Evolutionary conservation across 352 stramenopile species (phyloP), one percentile per base, ranked within the genome.

Genomic region (Phytopythium helicoides): DNA sequence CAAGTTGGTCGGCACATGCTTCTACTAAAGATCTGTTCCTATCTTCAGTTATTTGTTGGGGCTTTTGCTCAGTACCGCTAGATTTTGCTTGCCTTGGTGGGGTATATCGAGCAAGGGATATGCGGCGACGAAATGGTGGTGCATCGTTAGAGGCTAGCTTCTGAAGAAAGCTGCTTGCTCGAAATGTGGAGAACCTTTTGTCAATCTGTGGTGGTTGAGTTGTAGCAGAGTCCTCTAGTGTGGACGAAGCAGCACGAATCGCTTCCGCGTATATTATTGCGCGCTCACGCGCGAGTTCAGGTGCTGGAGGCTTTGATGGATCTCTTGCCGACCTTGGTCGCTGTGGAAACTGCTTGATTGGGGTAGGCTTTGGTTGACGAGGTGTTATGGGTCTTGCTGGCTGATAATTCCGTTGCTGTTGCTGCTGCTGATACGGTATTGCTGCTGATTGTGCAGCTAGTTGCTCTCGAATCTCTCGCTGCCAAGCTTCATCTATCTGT

Each of bases 281-380:
- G 5, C 28, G 28, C 28, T 33, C 28, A 9, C 28, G 28, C 9
- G 28, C 28, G 9, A 33, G 28, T 9, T 33, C 28, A 5, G 28
- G 28, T 33, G 28, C 28, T 5, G 28, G 28, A 9, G 9, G 19
- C 23, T 14, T 38, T 51, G 22, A 16, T 26, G 0, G 44, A 21
- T 26, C 14, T 38, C 35, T 35, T 12, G 28, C 26, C 22, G 25
- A 36, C 9, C 10, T 22, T 19, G 23, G 44, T 33, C 44, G 44
- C 44, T 50, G 44, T 15, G 44, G 44, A 39, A 71, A 55, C 33
- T 52, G 52, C 2, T 68, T 15, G 22, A 47, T 28, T 56, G 55
- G 48, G 48, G 67, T 18, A 40, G 63, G 47, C 58, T 58, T 23
- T 38, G 40, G 35, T 23, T 26, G 19, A 12, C 28, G 28, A 33